Base-by-base conservation (phyloP, 1,284 basidiomycete species). In the Leccinum pallidistipes region DNA sequence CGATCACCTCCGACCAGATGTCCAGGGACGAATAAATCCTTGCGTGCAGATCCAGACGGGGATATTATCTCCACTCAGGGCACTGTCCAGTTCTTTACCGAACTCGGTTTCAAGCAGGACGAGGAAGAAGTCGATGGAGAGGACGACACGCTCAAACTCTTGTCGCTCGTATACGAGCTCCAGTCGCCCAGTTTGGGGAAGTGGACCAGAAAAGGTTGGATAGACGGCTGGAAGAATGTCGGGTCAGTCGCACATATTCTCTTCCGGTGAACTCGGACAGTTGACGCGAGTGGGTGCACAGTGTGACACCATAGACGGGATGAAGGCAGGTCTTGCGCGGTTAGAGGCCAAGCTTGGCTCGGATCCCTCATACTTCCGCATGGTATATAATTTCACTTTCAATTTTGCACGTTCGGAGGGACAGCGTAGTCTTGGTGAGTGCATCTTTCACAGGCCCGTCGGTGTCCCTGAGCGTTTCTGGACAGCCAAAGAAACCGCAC, bases 381-480 rank as follows among this genome's bases (percentile, higher is more conserved):
- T 87, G 65, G 93, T 98, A 10, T 99, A 98, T 79, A 85, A 85
- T 66, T 91, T 90, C 76, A 92, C 94, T 0, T 99, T 98, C 71
- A 86, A 90, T 63, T 94, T 98, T 76, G 91, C 88, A 29, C 86
- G 90, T 62, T 74, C 80, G 18, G 87, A 91, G 59, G 95, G 95
- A 0, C 89, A 86, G 70, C 81, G 90, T 55, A 90, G 86, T 74
- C 79, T 92, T 53, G 83, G 87, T 86, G 65, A 58, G 83, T 71
- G 29, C 18, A 55, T 54, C 24, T n/a, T 56, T 34, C 32, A 12
- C 16, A 7, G 21, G 24, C 24, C 11, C 62, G 61, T 21, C 38
- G 40, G 57, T 67, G 59, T 65, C 64, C 52, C 57, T 56, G 32
- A 51, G 59, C 21, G 29, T 14, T 47, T 34, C 18, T n/a, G 27